Evolutionary conservation across 2,329 filamentous ascomycete species (phyloP).

Genomic region (Colletotrichum tropicale): DNA sequence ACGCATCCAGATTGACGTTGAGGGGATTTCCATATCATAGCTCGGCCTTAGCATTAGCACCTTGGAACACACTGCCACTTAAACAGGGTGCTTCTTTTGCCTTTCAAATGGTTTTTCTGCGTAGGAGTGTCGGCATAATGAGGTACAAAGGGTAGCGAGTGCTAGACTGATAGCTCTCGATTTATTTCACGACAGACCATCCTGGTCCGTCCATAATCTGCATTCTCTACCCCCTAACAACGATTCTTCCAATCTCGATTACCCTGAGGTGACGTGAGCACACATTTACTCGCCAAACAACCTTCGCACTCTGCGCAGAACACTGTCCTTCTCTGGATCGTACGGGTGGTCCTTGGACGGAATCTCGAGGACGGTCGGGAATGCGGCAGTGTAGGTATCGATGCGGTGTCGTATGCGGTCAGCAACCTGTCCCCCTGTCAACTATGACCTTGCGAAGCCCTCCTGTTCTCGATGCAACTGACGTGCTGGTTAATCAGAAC

Average conservation of each 20-base stretch:
- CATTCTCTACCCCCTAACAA: background rate
- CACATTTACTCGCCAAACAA: slow-evolving; percentile 69
- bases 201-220: background rate
- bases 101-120: background rate
- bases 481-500: slow-evolving; percentile 98
- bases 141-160: slow-evolving; percentile 17
- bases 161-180: slow-evolving; percentile 11
- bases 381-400: slow-evolving; percentile 91
- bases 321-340: slow-evolving; percentile 98
- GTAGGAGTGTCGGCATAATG: slow-evolving; percentile 17
- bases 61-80: background rate
- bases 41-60: slow-evolving; percentile 15
- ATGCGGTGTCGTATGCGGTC: slow-evolving; percentile 91
- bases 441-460: background rate
- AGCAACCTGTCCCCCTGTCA: slow-evolving; percentile 69
- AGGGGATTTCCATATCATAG: slow-evolving; percentile 6
- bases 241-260: background rate
- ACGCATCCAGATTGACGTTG: slow-evolving; percentile 5
- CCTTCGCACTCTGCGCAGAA: slow-evolving; percentile 81
- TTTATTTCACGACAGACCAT: background rate
- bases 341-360: slow-evolving; percentile 99
- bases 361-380: slow-evolving; percentile 95
- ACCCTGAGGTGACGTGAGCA: background rate
- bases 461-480: slow-evolving; percentile 32
- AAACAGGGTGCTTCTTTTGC: background rate